phyloP scores from a whole-genome alignment of 148 eudicot genomes.

The Gaultheria prostrata region DNA sequence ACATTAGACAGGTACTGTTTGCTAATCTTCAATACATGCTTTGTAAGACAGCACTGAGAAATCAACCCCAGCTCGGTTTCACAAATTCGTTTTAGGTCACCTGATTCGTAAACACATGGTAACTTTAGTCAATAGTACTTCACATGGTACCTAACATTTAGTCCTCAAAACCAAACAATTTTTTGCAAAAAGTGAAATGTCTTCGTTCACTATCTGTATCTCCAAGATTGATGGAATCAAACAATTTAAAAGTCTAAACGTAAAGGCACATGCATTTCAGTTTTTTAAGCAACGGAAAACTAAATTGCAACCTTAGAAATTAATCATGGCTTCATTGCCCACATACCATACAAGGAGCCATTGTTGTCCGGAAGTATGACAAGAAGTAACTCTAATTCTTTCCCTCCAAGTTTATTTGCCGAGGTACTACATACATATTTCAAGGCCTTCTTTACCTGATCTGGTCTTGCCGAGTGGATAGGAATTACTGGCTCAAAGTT shows the following conservation, averaged over 20 bases:
- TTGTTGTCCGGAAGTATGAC: slow-evolving; percentile 81
- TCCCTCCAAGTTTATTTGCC: slow-evolving; percentile 46
- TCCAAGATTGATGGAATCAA: background rate
- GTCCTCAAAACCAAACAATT: background rate
- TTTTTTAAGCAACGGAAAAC: background rate
- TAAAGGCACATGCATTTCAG: background rate
- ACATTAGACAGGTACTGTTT: slow-evolving; percentile 77
- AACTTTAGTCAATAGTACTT: background rate
- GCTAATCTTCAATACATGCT: slow-evolving; percentile 65
- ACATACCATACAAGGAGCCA: slow-evolving; percentile 73
- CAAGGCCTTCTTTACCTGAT: slow-evolving; percentile 77
- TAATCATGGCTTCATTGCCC: background rate
- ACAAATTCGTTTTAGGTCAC: slow-evolving; percentile 79
- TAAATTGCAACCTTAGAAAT: background rate
- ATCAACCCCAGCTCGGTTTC: slow-evolving; percentile 86
- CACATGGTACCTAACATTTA: background rate
- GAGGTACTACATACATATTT: slow-evolving; percentile 48
- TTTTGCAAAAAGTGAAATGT: background rate
- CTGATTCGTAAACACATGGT: slow-evolving; percentile 21
- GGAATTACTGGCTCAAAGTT: slow-evolving; percentile 73
- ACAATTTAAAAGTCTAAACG: background rate
- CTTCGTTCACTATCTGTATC: background rate
- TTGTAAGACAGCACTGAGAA: slow-evolving; percentile 82
- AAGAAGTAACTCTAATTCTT: slow-evolving; percentile 64
- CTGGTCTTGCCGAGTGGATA: slow-evolving; percentile 57